These are phyloP conservation scores for Rhododendron griersonianum DNA, from an alignment of 148 eudicot species.

Conservation along the genomic window DNA sequence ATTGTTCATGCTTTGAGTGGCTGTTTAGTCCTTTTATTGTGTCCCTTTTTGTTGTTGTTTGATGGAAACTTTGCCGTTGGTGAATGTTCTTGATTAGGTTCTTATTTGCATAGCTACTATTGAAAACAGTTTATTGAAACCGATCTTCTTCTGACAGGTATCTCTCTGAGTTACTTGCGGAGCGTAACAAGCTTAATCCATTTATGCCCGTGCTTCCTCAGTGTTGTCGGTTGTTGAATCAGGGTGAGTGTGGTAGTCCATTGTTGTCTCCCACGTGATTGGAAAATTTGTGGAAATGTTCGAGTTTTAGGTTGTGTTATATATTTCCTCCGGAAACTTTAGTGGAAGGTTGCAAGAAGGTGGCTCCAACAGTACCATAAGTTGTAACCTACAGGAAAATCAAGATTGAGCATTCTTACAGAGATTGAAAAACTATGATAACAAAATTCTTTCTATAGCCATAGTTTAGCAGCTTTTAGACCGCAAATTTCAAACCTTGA, in stretches of 20 bases:
- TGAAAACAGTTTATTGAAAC: not conserved
- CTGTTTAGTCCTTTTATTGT: not conserved
- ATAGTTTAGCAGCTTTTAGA: not conserved
- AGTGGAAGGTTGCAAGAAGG: not conserved
- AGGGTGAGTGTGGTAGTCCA: slow-evolving; percentile 54
- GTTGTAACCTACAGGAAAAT: not conserved
- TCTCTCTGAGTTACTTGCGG: slow-evolving; percentile 72
- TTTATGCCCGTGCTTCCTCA: slow-evolving; percentile 76
- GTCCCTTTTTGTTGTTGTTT: not conserved
- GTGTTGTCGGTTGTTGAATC: slow-evolving; percentile 71
- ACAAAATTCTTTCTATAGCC: not conserved
- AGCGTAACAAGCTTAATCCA: slow-evolving; percentile 80
- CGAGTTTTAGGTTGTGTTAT: not conserved
- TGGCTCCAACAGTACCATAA: not conserved
- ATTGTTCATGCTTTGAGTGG: not conserved
- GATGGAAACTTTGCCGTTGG: not conserved
- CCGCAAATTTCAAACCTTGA: not conserved
- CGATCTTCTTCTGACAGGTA: slow-evolving; percentile 46
- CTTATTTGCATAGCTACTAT: not conserved
- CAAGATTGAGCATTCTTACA: not conserved
- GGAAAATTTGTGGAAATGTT: not conserved
- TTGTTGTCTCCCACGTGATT: not conserved
- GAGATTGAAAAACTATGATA: not conserved
- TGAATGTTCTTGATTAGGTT: not conserved
- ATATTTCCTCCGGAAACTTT: not conserved